These are phyloP conservation scores for Leccinum boreale DNA, from an alignment of 768 basidiomycete genomes.

Conservation along the genomic window DNA sequence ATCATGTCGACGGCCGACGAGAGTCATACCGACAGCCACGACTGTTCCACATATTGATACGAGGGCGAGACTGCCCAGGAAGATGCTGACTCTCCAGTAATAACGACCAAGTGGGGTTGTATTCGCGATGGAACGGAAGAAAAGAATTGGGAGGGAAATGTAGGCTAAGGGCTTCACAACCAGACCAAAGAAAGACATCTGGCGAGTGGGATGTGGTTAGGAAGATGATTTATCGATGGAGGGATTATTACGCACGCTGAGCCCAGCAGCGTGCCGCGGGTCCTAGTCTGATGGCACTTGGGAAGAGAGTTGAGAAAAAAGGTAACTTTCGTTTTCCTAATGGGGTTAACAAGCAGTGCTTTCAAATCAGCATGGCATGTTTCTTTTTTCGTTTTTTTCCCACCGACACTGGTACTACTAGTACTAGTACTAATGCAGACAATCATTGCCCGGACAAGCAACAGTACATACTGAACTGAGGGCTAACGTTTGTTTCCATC, in stretches of 20 bases:
- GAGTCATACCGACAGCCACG: constrained; percentile 60
- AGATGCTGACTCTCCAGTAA: constrained; percentile 70
- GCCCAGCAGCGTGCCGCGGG: constrained; percentile 22
- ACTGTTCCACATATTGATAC: constrained; percentile 72
- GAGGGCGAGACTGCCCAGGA: constrained; percentile 65
- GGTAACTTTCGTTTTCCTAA: background rate
- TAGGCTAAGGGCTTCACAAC: constrained; percentile 74
- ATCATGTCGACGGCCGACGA: constrained; percentile 69
- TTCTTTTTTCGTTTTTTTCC: background rate
- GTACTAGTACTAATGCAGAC: background rate
- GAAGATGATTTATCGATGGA: constrained; percentile 11
- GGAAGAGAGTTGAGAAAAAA: constrained; percentile 32
- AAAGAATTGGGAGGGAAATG: constrained; percentile 66
- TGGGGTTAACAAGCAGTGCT: background rate
- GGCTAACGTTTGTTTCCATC: background rate
- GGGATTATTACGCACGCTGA: constrained; percentile 22
- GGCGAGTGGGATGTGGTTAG: constrained; percentile 16
- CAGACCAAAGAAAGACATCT: constrained; percentile 61
- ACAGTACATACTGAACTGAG: background rate
- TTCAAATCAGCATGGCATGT: background rate
- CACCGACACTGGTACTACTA: too few species aligned
- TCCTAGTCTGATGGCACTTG: constrained; percentile 11
- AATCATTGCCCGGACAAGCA: background rate
- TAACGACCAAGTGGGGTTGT: constrained; percentile 59
- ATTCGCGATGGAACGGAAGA: constrained; percentile 58